Conservation (phyloP, 139 green algal genomes). For the Tetraselmis chui region DNA sequence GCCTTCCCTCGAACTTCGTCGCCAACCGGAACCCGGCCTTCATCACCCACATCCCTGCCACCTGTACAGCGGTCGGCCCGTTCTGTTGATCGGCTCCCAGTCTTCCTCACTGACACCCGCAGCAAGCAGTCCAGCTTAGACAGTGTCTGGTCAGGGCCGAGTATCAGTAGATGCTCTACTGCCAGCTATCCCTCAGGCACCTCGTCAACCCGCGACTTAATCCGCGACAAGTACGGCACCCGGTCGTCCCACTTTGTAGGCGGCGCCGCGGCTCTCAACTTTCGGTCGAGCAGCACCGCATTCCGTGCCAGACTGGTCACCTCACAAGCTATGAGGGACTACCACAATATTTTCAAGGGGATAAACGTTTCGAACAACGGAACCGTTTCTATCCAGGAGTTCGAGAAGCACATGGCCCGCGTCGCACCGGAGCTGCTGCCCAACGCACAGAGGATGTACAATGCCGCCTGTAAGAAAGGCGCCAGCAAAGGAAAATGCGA, state of each 20-base stretch:
- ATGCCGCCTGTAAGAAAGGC: not conserved
- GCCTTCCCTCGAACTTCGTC: no score
- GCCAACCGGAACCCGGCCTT: not conserved
- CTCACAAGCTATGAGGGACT: not conserved
- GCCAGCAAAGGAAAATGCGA: not conserved
- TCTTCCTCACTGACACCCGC: no score
- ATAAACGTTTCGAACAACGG: not conserved
- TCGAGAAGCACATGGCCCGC: not conserved
- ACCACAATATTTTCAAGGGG: not conserved
- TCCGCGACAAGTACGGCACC: not conserved
- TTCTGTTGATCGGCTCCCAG: not conserved
- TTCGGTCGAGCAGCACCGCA: not conserved
- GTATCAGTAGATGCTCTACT: no score
- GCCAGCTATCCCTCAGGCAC: no score
- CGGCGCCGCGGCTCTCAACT: not conserved
- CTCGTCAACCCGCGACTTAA: not conserved
- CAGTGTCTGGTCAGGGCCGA: no score
- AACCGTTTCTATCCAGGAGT: not conserved
- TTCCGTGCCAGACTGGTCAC: not conserved
- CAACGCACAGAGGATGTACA: not conserved
- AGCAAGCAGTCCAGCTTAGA: no score
- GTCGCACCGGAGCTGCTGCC: not conserved
- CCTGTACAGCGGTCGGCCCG: not conserved
- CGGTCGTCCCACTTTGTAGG: not conserved
- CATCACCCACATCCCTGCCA: not conserved